Base-by-base conservation (phyloP, 495 filamentous ascomycete species). In the Tuber melanosporum region DNA sequence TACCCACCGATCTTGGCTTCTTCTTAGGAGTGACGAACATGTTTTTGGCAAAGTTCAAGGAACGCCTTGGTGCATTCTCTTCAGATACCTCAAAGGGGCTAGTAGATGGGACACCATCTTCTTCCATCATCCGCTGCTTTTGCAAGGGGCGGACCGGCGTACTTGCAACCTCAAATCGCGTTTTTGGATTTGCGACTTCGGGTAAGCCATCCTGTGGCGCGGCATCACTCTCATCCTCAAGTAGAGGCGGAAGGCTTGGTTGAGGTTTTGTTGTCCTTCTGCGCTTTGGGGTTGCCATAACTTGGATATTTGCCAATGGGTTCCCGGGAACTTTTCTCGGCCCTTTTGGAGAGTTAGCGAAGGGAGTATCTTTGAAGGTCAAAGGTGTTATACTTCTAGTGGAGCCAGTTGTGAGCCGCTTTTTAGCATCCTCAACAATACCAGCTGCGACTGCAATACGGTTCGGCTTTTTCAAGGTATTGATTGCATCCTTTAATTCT, bases 391-490 rank as follows among this genome's bases (percentile, higher is more conserved):
- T 80, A 81, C 79, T 81, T 74, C 74, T 74, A 32, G 74, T 83
- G 82, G 57, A 66, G 26, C 57, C 5, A 17, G 52, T 84, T 82
- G 62, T 82, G 82, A 73, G 85, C 75, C 92, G 88, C 81, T 88
- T 90, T 77, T 92, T 91, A 15, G 89, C 89, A 73, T 89, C 90
- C 6, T 95, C 90, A 10, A 89, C 91, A 57, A 93, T 86, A 72
- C 91, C 90, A 79, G 90, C 90, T 19, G 90, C 90, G 19, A 92
- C 93, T 66, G 95, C 86, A 9, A 91, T 88, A 74, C 95, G 88
- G 82, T 98, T 97, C 8, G 95, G 95, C 84, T 91, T 97, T 80
- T 94, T 92, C 43, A 98, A 86, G 2, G 92, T 87, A 17, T 89
- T 86, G 76, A 98, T 98, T 19, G 95, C 95, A 47, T 92, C 90